Evolutionary conservation across 2,329 filamentous ascomycete genomes (phyloP).

Genomic region (Graphiopsis chlorocephala): DNA sequence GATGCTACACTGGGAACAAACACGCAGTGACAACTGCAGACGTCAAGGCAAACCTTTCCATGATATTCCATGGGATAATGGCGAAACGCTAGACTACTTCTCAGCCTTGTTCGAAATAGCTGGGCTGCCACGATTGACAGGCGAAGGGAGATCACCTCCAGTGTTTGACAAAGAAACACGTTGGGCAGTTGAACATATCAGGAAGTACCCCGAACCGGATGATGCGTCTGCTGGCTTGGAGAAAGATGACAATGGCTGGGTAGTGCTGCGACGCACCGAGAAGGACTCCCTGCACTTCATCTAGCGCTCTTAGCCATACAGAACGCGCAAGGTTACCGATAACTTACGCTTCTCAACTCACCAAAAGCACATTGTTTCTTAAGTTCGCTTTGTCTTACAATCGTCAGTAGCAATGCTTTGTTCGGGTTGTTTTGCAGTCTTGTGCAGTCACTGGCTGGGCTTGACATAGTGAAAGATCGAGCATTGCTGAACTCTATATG

Average conservation of each 20-base stretch:
- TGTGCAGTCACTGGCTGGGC: neutral
- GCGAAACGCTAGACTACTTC: conserved; percentile 52
- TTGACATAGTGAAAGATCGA: neutral
- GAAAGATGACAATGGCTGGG: neutral
- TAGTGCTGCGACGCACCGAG: neutral
- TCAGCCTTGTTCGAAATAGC: conserved; percentile 48
- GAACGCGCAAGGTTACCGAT: neutral
- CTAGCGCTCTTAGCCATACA: neutral
- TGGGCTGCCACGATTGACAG: conserved; percentile 46
- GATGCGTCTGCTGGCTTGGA: neutral
- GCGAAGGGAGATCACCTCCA: conserved; percentile 21
- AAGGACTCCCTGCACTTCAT: conserved; percentile 2
- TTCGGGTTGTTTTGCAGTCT: neutral
- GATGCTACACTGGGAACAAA: conserved; percentile 49
- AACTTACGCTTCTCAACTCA: neutral
- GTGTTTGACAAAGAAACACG: conserved; percentile 19
- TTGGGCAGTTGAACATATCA: conserved; percentile 26
- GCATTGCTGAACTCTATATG: neutral
- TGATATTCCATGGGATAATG: conserved; percentile 52
- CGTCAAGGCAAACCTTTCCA: conserved; percentile 48
- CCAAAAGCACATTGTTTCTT: neutral
- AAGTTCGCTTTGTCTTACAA: neutral
- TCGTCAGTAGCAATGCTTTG: neutral
- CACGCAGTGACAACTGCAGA: conserved; percentile 34
- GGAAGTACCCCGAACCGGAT: conserved; percentile 20